These are phyloP conservation scores for Leccinellum rugosiceps DNA, from an alignment of 768 basidiomycete genomes.

Conservation along the genomic window DNA sequence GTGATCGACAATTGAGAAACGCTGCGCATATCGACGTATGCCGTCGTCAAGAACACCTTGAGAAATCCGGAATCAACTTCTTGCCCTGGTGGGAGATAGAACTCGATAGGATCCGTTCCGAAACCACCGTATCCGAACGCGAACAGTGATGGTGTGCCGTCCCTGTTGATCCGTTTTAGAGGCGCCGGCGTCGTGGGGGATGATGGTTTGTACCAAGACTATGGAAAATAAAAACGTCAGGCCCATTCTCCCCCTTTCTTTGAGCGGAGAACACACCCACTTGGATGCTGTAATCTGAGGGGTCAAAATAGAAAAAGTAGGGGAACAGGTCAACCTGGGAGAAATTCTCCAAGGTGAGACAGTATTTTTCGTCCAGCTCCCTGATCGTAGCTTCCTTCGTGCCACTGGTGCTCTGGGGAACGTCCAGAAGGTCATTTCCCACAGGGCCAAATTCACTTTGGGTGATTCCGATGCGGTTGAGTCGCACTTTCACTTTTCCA, in stretches of 20 bases:
- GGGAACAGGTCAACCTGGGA: conserved; percentile 19
- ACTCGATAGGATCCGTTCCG: conserved; percentile 17
- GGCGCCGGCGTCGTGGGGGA: conserved; percentile 6
- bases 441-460: conserved; percentile 1
- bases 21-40: conserved; percentile 17
- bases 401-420: neutral
- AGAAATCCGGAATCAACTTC: conserved; percentile 18
- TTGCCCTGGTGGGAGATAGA: conserved; percentile 4
- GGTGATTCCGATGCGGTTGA: conserved; percentile 6
- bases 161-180: neutral
- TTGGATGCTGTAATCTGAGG: conserved; percentile 17
- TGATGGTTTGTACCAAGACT: conserved; percentile 19
- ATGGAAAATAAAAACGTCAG: neutral
- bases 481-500: conserved; percentile 10
- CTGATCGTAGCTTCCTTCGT: conserved; percentile 13
- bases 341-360: conserved; percentile 16
- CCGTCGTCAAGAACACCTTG: conserved; percentile 20
- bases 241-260: neutral
- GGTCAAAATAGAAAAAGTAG: conserved; percentile 25
- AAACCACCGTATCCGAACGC: conserved; percentile 21
- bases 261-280: conserved; percentile 1
- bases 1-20: conserved; percentile 9
- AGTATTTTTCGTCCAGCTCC: conserved; percentile 9
- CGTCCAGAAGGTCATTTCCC: conserved; percentile 10
- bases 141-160: conserved; percentile 12